A percentile compares a stretch with the other conserved stretches of the same genome.
Conservation (phyloP, 495 filamentous ascomycete species). For the Hypomontagnella monticulosa region DNA sequence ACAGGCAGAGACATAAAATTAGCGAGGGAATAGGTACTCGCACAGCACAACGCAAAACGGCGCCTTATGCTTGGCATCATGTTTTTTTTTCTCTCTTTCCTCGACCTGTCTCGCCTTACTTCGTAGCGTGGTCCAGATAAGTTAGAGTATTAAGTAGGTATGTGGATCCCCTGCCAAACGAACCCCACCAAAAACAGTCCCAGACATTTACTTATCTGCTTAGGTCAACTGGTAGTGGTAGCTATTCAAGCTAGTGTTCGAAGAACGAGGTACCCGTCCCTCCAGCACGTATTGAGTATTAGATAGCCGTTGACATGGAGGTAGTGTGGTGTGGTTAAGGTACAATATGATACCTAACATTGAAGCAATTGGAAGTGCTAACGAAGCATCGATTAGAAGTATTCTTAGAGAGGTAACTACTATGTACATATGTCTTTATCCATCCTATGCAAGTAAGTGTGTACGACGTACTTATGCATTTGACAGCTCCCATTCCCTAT, state of each 20-base stretch:
- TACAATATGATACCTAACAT: not conserved
- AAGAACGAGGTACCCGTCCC: conserved; percentile 35
- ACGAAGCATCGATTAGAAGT: too few relatives aligned
- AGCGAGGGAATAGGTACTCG: conserved; percentile 2
- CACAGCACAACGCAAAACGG: not conserved
- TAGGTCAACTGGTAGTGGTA: conserved; percentile 1
- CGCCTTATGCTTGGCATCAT: conserved; percentile 23
- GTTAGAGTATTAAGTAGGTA: conserved; percentile 7
- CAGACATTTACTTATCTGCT: too few relatives aligned
- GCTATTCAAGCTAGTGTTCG: not conserved
- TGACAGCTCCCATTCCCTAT: too few relatives aligned
- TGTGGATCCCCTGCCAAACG: conserved; percentile 14
- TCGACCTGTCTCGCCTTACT: conserved; percentile 41
- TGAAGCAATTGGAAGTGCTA: too few relatives aligned
- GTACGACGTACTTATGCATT: too few relatives aligned
- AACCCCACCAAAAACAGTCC: conserved; percentile 32
- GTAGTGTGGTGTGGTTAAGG: not conserved
- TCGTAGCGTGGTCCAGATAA: conserved; percentile 38
- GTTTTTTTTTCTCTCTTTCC: conserved; percentile 4
- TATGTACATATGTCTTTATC: not conserved
- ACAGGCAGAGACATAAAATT: too few relatives aligned
- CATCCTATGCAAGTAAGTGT: not conserved
- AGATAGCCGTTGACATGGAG: not conserved
- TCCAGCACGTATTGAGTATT: conserved; percentile 5
- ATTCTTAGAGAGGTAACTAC: not conserved